These are phyloP conservation scores for Teunomyces lycoperdinae DNA, from an alignment of 805 yeast genomes.

Conservation along the genomic window DNA sequence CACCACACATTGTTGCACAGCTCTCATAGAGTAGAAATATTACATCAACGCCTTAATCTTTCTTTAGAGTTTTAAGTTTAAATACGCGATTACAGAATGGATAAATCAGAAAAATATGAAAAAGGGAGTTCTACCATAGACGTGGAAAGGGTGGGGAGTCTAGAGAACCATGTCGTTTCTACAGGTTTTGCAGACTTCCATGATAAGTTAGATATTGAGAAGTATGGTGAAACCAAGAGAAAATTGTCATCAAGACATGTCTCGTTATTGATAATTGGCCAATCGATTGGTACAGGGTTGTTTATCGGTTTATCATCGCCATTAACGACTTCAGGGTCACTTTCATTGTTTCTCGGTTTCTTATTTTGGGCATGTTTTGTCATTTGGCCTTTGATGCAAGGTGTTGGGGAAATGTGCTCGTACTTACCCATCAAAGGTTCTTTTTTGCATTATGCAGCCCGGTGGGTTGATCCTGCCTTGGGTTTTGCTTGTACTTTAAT, in stretches of 20 bases:
- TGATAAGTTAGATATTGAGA: constrained; percentile 23
- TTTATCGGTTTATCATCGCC: constrained; percentile 32
- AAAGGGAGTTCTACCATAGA: constrained; percentile 5
- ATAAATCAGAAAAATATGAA: not conserved
- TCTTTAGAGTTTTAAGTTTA: not conserved
- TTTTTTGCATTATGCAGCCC: constrained; percentile 31
- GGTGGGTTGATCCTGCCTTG: constrained; percentile 36
- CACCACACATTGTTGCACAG: too few relatives aligned
- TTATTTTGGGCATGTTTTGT: constrained; percentile 27
- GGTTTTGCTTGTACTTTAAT: constrained; percentile 34
- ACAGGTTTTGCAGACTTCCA: constrained; percentile 21
- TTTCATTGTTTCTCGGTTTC: constrained; percentile 33
- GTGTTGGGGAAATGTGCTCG: constrained; percentile 38
- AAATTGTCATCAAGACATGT: constrained; percentile 30
- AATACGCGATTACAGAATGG: not conserved
- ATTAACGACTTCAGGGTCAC: constrained; percentile 30
- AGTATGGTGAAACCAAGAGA: constrained; percentile 31
- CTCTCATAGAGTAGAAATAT: too few relatives aligned
- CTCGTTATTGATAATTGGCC: constrained; percentile 34
- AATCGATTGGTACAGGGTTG: constrained; percentile 34
- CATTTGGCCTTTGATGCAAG: constrained; percentile 36
- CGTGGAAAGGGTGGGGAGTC: constrained; percentile 8
- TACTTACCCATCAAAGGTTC: constrained; percentile 36
- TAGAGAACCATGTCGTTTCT: constrained; percentile 4
- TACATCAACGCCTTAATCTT: too few relatives aligned